Conservation (phyloP, 768 basidiomycete genomes). For the Collybia nuda region DNA sequence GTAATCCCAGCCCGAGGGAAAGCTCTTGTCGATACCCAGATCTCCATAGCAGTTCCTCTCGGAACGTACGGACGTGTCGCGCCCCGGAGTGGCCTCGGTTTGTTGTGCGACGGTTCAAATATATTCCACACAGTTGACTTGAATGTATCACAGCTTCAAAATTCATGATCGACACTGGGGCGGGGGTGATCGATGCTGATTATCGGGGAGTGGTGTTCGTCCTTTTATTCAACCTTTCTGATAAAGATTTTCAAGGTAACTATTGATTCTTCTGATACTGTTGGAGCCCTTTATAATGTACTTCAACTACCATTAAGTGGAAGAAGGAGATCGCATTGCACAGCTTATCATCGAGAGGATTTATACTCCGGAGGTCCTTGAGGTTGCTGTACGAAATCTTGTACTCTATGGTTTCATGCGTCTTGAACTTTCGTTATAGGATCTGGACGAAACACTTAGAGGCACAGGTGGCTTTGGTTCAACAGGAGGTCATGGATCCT, state of each 20-base stretch:
- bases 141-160: constrained; percentile 69
- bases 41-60: constrained; percentile 89
- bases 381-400: constrained; percentile 73
- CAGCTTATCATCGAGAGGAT: constrained; percentile 94
- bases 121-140: too few species aligned
- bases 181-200: constrained; percentile 96
- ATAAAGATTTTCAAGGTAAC: constrained; percentile 86
- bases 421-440: constrained; percentile 36
- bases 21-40: constrained; percentile 86
- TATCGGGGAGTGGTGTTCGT: constrained; percentile 92
- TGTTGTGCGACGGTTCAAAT: constrained; percentile 20
- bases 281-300: neutral
- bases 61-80: constrained; percentile 98
- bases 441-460: constrained; percentile 82
- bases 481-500: constrained; percentile 78
- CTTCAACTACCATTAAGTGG: constrained; percentile 51
- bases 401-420: neutral
- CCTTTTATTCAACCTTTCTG: constrained; percentile 89
- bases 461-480: constrained; percentile 92
- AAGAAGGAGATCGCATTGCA: constrained; percentile 93
- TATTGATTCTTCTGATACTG: too few species aligned
- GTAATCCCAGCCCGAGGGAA: constrained; percentile 87
- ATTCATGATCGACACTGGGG: constrained; percentile 97
- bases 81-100: constrained; percentile 93
- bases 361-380: constrained; percentile 78